Base-by-base conservation (phyloP, 1,139 yeast species). In the Suhomyces bribrorum region DNA sequence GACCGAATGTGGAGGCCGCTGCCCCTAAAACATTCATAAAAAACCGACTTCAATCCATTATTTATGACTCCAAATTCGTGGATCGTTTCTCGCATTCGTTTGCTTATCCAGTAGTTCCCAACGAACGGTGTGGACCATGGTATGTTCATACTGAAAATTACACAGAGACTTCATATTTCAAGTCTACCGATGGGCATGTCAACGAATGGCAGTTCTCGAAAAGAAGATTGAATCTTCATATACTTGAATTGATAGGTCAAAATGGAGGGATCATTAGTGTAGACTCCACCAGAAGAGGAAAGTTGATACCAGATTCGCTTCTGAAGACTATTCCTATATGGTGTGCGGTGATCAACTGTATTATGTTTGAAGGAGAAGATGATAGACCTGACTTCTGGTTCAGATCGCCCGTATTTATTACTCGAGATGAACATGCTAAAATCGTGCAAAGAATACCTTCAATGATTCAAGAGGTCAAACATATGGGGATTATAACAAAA, bases 91-190 rank as follows among this genome's bases (percentile, higher is more conserved):
- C 42, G 5, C 24, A 34, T 12, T 30, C 40, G 8, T 85, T 84
- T 2, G 32, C 77, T 5, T 57, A 81, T 4, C 86, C 85, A 2
- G 34, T 79, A 6, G 57, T 81, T 2, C 86, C 95, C 3, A 89
- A 89, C 56, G 94, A 86, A 57, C 65, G 97, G 39, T 88, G 96
- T 59, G 97, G 97, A 0, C 57, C 79, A 11, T 89, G 97, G 97
- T 89, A 89, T 50, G 77, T 83, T 7, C 68, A 76, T 0, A 77
- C 82, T 0, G 38, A 44, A 0, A 42, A 51, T 0, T 64, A 61
- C 23, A 35, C 43, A 0, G 78, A 73, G 2, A 69, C 85, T 0
- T 77, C 82, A 12, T 88, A 88, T 54, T 89, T 89, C 66, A 89
- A 89, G 53, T 85, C 95, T 14, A 89, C 96, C 0, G 96, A 89